These are phyloP conservation scores for Neurospora tetraspora DNA, from an alignment of 495 filamentous ascomycete genomes.

Conservation along the genomic window DNA sequence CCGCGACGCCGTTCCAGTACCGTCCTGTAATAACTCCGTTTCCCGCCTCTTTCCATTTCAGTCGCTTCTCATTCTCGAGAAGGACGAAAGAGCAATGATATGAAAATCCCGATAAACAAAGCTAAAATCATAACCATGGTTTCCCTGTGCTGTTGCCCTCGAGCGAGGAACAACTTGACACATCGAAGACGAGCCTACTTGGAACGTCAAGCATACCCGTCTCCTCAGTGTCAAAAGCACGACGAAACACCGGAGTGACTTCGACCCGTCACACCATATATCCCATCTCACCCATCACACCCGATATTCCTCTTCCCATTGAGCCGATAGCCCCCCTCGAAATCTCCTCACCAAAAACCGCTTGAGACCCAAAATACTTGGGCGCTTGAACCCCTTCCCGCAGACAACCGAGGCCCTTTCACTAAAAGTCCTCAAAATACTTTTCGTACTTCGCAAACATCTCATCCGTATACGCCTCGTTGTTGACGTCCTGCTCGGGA, in stretches of 20 bases:
- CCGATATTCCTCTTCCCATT: neutral
- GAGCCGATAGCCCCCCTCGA: neutral
- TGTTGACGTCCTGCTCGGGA: constrained; percentile 44
- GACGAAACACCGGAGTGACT: neutral
- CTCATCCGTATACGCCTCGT: constrained; percentile 60
- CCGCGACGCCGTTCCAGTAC: neutral
- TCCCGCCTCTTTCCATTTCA: neutral
- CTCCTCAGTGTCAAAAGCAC: neutral
- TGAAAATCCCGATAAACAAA: neutral
- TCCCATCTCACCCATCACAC: neutral
- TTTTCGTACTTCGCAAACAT: constrained; percentile 64
- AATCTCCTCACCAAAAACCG: neutral
- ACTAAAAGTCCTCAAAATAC: constrained; percentile 69
- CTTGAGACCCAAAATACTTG: neutral
- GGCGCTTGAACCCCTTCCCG: neutral
- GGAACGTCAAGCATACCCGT: neutral
- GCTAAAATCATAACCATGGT: neutral
- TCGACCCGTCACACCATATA: neutral
- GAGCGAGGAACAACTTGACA: neutral
- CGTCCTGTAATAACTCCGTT: neutral
- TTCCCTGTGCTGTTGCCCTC: neutral
- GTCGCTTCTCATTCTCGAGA: neutral
- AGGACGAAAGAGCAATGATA: neutral
- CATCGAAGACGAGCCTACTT: neutral
- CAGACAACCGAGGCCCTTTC: neutral